Evolutionary conservation across 2,329 filamentous ascomycete genomes (phyloP).

Genomic region (Alternaria brassicae): DNA sequence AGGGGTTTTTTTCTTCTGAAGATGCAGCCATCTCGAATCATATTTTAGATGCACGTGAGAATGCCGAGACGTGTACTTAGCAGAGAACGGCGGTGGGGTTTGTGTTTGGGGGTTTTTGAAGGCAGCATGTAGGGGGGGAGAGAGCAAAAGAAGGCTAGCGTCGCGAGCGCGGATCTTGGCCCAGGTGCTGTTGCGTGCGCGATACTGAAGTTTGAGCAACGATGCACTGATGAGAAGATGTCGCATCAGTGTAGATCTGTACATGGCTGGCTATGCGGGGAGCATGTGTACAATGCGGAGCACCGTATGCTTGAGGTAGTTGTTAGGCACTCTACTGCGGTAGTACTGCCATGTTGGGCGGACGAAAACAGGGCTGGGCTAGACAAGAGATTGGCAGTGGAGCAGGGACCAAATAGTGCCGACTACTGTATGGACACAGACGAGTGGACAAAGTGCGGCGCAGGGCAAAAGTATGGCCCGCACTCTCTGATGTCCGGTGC

Average conservation of each 20-base stretch:
- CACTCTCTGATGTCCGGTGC: neutral
- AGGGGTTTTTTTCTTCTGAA: too few relatives aligned
- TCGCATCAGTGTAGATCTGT: neutral
- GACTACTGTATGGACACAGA: too few relatives aligned
- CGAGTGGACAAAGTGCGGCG: constrained; percentile 6
- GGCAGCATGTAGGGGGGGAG: neutral
- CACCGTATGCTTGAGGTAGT: neutral
- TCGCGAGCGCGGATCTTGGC: neutral
- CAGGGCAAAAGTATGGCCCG: constrained; percentile 14
- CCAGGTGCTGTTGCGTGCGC: neutral
- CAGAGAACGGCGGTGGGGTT: neutral
- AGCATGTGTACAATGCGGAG: neutral
- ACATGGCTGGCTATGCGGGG: neutral
- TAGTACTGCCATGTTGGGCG: neutral
- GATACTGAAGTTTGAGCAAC: neutral
- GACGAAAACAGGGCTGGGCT: constrained; percentile 19
- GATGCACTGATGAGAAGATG: neutral
- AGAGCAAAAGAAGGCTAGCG: neutral
- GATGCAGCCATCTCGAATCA: neutral
- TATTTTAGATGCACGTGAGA: neutral
- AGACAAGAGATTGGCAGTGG: constrained; percentile 16
- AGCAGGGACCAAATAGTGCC: constrained; percentile 10
- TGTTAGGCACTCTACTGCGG: neutral
- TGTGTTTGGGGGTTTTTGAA: neutral
- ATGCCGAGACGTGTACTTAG: neutral